A percentile compares a stretch with the other conserved stretches of the same genome.
Conservation (phyloP, 805 yeast species). For the Priceomyces castillae region DNA sequence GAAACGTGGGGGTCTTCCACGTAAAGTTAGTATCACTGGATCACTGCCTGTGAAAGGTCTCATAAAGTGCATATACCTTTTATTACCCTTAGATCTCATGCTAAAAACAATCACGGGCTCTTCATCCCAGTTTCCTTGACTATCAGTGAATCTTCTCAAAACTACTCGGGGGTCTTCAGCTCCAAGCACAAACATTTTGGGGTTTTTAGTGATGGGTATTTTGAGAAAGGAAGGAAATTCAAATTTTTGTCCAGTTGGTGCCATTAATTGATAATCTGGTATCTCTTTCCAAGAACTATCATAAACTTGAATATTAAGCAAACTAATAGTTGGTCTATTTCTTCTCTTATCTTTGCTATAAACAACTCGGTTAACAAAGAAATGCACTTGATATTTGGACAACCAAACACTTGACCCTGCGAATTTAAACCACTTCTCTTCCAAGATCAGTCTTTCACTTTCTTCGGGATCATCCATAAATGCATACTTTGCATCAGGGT, state of each 20-base stretch:
- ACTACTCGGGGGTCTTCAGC: conserved; percentile 19
- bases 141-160: conserved; percentile 10
- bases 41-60: conserved; percentile 14
- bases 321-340: conserved; percentile 9
- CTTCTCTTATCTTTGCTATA: conserved; percentile 4
- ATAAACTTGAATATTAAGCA: conserved; percentile 19
- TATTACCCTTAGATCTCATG: conserved; percentile 14
- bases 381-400: conserved; percentile 7
- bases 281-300: conserved; percentile 21
- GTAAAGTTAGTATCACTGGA: conserved; percentile 3
- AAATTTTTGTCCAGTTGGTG: conserved; percentile 2
- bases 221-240: conserved; percentile 12
- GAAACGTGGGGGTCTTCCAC: conserved; percentile 5
- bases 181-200: conserved; percentile 10
- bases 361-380: conserved; percentile 9
- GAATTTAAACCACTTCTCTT: conserved; percentile 13
- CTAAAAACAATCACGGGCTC: conserved; percentile 24
- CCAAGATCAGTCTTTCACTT: conserved; percentile 10
- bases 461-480: conserved; percentile 12
- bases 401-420: conserved; percentile 12
- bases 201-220: conserved; percentile 8
- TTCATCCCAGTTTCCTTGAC: conserved; percentile 9
- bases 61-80: conserved; percentile 21
- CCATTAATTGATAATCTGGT: conserved; percentile 5
- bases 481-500: conserved; percentile 9